Evolutionary conservation across 495 filamentous ascomycete genomes (phyloP), one percentile per base, ranked within the genome.

Genomic region (Penicillium daleae): DNA sequence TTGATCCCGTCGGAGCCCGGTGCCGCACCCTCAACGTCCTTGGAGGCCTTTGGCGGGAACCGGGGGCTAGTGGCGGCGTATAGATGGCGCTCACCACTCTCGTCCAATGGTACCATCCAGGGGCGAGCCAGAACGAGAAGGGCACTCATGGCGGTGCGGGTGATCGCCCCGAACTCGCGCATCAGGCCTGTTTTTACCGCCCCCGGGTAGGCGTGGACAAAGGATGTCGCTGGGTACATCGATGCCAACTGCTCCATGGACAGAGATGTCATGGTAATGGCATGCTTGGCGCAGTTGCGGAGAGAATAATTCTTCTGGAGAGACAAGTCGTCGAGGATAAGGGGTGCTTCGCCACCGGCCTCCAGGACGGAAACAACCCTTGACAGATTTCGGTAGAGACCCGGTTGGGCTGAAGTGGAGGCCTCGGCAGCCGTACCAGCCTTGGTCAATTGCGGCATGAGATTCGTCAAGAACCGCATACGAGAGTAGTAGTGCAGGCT

Each of bases 401-500:
- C 42, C 42, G 42, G 21, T 46, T 46, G 42, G 42, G 42, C 8
- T 46, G 42, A 9, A 24, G 19, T 46, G 42, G 42, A n/a, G 42
- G 42, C 42, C 19, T 46, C 42, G 42, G 42, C 21, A 12, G 19
- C 8, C 42, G 24, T 44, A 6, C 40, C 50, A 0, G 84, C 79
- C 1, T 66, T 57, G 15, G 72, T 77, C 4, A 92, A 57, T 2
- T 83, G 82, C 0, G 90, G 88, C 4, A 92, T 79, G 0, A 92
- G 75, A 62, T 89, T 86, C 24, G 68, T 55, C 32, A 85, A 76
- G 64, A 91, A 90, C n/a, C 88, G 86, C 62, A 86, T 81, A 9
- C 89, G 87, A 12, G 85, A 77, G 69, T 91, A 92, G 71, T 87
- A 87, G 39, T 80, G 79, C 15, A 91, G 72, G 7, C 79, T 73